These are phyloP conservation scores for Triticum aestivum DNA, from an alignment of 176 grass and related monocot species.

Conservation along the genomic window DNA sequence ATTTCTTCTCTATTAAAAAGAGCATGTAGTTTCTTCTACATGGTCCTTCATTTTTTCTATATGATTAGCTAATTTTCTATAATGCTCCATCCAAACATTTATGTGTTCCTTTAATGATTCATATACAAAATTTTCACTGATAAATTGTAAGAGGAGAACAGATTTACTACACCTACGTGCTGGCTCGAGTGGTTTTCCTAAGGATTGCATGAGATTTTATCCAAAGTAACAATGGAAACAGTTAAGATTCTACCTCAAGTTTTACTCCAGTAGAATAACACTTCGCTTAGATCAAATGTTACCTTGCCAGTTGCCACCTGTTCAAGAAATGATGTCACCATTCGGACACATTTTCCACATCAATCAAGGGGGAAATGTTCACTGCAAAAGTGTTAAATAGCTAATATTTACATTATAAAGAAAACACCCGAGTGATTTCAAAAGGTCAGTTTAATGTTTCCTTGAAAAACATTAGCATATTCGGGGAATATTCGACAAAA, in stretches of 20 bases:
- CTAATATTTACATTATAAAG: slow-evolving; percentile 19
- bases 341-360: neutral
- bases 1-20: too few relatives aligned
- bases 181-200: neutral
- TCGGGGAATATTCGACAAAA: neutral
- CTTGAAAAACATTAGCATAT: slow-evolving; percentile 22
- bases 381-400: neutral
- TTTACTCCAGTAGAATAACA: neutral
- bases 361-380: neutral
- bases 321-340: slow-evolving; percentile 20
- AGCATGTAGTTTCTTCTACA: neutral
- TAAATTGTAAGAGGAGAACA: neutral
- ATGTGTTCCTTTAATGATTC: neutral
- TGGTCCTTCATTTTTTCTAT: neutral
- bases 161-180: neutral
- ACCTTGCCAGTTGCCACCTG: neutral
- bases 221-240: neutral
- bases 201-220: neutral
- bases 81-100: neutral
- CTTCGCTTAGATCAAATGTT: neutral
- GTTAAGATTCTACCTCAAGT: neutral
- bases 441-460: slow-evolving; percentile 4
- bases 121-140: neutral
- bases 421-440: neutral
- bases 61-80: neutral